Conservation (phyloP, 768 basidiomycete genomes). For the Collybiopsis luxurians region DNA sequence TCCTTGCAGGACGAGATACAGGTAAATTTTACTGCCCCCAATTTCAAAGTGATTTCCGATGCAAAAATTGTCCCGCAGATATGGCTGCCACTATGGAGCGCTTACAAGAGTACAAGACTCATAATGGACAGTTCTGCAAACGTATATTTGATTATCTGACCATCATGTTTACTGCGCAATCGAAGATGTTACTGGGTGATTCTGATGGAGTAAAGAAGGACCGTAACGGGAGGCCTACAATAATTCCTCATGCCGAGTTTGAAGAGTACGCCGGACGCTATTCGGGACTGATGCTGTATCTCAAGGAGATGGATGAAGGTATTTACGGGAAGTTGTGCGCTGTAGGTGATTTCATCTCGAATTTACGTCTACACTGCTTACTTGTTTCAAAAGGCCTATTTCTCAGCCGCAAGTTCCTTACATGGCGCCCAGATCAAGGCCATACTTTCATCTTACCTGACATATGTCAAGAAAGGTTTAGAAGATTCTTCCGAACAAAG, state of each 20-base stretch:
- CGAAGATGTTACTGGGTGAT: conserved; percentile 66
- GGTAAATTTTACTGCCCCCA: conserved; percentile 43
- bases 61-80: conserved; percentile 41
- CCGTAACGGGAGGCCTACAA: conserved; percentile 40
- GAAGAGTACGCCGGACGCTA: conserved; percentile 87
- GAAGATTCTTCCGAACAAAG: conserved; percentile 79
- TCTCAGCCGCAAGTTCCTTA: conserved; percentile 79
- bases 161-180: conserved; percentile 90
- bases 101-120: conserved; percentile 84
- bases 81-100: conserved; percentile 98
- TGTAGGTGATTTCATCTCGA: conserved; percentile 42
- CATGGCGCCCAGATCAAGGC: conserved; percentile 81
- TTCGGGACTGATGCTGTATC: conserved; percentile 84
- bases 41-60: background rate
- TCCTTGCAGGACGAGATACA: conserved; percentile 86
- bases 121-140: conserved; percentile 93
- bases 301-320: conserved; percentile 94
- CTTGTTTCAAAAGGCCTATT: conserved; percentile 69
- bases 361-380: conserved; percentile 4
- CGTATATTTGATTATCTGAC: conserved; percentile 85
- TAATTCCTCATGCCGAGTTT: conserved; percentile 67
- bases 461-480: conserved; percentile 57
- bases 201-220: conserved; percentile 52
- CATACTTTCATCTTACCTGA: conserved; percentile 56
- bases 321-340: conserved; percentile 88